Conservation (phyloP, 805 yeast species). For the Priceomyces castillae region DNA sequence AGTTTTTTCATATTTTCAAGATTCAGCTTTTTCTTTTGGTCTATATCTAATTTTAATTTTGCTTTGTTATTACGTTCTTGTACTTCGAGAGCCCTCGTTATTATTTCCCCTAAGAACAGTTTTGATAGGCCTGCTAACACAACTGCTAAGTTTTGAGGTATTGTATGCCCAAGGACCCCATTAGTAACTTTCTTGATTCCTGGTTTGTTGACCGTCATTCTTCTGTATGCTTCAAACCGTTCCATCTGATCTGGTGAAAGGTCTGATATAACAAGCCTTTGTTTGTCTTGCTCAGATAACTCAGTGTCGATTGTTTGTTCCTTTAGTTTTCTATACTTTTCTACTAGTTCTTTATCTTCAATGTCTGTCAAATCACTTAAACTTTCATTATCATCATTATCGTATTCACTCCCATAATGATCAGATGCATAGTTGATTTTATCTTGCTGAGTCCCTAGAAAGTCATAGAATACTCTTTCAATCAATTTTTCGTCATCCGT, state of each 20-base stretch:
- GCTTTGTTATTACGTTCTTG: slow-evolving; percentile 55
- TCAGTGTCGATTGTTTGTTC: slow-evolving; percentile 28
- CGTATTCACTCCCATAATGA: slow-evolving; percentile 6
- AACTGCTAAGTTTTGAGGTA: slow-evolving; percentile 76
- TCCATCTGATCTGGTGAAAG: slow-evolving; percentile 82
- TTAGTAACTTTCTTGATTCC: slow-evolving; percentile 81
- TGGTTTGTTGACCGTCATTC: slow-evolving; percentile 60
- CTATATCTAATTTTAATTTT: slow-evolving; percentile 33
- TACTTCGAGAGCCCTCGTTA: slow-evolving; percentile 74
- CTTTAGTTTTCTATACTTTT: slow-evolving; percentile 26
- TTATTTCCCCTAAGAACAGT: slow-evolving; percentile 84
- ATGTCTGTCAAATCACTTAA: slow-evolving; percentile 31
- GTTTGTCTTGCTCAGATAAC: slow-evolving; percentile 51
- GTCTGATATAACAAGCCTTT: slow-evolving; percentile 62
- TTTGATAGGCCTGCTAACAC: slow-evolving; percentile 85
- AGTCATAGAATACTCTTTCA: slow-evolving; percentile 40
- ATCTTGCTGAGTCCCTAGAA: slow-evolving; percentile 13
- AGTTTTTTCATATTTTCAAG: slow-evolving; percentile 33
- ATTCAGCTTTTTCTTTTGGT: slow-evolving; percentile 38
- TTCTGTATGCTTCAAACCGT: slow-evolving; percentile 79
- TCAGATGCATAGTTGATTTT: slow-evolving; percentile 1
- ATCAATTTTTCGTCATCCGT: slow-evolving; percentile 41
- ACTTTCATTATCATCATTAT: slow-evolving; percentile 26
- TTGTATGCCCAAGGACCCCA: slow-evolving; percentile 73
- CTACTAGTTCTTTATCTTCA: slow-evolving; percentile 33